Evolutionary conservation across 1,139 yeast species (phyloP).

Genomic region (Kodamaea plutei): DNA sequence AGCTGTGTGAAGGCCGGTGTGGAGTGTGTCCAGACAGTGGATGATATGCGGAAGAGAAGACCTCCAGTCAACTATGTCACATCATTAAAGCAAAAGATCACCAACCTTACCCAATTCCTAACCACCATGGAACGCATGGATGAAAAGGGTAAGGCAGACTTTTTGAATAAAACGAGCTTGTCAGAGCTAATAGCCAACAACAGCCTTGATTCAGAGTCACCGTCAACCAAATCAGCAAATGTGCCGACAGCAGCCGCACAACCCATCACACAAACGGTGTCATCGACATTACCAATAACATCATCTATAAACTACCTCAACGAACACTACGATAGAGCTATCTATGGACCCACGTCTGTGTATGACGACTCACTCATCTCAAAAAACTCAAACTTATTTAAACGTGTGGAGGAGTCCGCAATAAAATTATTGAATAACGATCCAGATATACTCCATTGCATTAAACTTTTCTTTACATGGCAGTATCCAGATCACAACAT

Average conservation of each 20-base stretch:
- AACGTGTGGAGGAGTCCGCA: constrained; percentile 19
- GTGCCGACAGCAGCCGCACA: background rate
- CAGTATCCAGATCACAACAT: constrained; percentile 62
- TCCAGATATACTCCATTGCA: constrained; percentile 44
- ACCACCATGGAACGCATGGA: constrained; percentile 20
- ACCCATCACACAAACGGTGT: too few species aligned
- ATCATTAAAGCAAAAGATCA: constrained; percentile 29
- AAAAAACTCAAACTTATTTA: constrained; percentile 16
- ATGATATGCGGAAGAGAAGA: constrained; percentile 51
- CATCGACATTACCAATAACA: too few species aligned
- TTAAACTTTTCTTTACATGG: constrained; percentile 59
- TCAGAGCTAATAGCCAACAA: constrained; percentile 6
- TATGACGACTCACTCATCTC: constrained; percentile 34
- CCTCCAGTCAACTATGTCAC: constrained; percentile 49
- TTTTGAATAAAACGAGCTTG: constrained; percentile 14
- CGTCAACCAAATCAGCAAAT: constrained; percentile 1
- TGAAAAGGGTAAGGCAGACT: constrained; percentile 19
- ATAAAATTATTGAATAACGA: constrained; percentile 31
- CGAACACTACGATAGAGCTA: constrained; percentile 19
- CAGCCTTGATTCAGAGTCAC: constrained; percentile 1
- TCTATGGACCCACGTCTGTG: constrained; percentile 52
- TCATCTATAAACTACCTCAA: constrained; percentile 1
- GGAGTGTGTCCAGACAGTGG: constrained; percentile 47
- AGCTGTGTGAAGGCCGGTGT: constrained; percentile 42
- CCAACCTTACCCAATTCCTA: constrained; percentile 22